These are phyloP conservation scores for Coelastrella sp. DNA, from an alignment of 139 green algal species.

Conservation along the genomic window DNA sequence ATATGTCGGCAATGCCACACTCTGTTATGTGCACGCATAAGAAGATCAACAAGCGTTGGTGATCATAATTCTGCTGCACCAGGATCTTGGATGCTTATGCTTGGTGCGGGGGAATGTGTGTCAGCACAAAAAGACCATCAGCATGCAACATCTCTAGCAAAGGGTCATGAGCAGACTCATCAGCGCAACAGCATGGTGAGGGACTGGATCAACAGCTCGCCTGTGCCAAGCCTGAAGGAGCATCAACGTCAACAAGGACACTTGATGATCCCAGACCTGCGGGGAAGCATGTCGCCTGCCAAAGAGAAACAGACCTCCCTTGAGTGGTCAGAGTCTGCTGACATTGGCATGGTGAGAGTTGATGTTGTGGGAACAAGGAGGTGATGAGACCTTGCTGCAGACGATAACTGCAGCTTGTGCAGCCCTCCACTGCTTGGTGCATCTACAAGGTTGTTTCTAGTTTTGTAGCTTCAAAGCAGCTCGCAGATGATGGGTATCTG, in stretches of 20 bases:
- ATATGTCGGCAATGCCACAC: too few relatives aligned
- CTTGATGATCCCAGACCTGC: constrained; percentile 18
- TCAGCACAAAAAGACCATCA: neutral
- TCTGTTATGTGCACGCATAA: too few relatives aligned
- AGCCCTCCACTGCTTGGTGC: too few relatives aligned
- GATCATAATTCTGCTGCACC: neutral
- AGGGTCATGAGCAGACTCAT: neutral
- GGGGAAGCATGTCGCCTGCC: too few relatives aligned
- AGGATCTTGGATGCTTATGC: constrained; percentile 14
- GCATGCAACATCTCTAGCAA: neutral
- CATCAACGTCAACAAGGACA: constrained; percentile 2
- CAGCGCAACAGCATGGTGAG: neutral
- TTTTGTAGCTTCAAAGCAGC: too few relatives aligned
- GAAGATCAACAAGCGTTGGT: neutral
- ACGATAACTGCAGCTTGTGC: too few relatives aligned
- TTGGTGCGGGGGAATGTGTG: neutral
- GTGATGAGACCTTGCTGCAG: too few relatives aligned
- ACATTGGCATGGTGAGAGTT: too few relatives aligned
- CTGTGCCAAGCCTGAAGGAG: neutral
- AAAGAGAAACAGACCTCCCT: neutral
- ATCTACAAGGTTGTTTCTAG: too few relatives aligned
- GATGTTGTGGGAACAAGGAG: too few relatives aligned
- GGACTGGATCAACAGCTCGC: neutral
- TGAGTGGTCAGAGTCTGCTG: constrained; percentile 8
- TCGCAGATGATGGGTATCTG: too few relatives aligned